Percentiles rank a stretch among this genome's conserved stretches.
Evolutionary conservation across 208 protist genomes (phyloP).

Genomic region (Crithidia brevicula): DNA sequence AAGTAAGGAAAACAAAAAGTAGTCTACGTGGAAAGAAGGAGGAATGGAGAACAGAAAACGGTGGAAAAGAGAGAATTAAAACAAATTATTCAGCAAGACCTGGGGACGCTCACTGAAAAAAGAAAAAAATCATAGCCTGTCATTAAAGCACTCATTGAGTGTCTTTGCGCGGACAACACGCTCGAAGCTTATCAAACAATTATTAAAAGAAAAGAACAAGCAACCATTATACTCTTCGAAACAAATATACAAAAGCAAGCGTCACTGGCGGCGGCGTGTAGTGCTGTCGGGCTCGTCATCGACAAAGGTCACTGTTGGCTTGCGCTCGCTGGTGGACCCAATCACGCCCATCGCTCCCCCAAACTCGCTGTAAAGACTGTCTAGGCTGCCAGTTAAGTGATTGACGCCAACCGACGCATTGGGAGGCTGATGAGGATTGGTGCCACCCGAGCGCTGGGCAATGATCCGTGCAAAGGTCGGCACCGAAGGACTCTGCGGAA

Average conservation of each 20-base stretch:
- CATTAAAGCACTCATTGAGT: too few relatives aligned
- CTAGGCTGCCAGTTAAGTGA: background rate
- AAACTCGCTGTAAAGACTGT: background rate
- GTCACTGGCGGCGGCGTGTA: background rate
- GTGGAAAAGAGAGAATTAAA: background rate
- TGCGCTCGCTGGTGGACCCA: background rate
- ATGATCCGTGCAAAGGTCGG: slow-evolving; percentile 14
- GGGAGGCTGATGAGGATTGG: background rate
- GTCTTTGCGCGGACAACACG: too few relatives aligned
- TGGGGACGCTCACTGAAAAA: background rate
- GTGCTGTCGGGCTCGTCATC: background rate
- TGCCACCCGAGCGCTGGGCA: background rate
- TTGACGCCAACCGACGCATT: background rate
- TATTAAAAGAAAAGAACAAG: background rate
- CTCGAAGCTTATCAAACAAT: too few relatives aligned
- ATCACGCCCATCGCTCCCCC: background rate
- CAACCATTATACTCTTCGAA: background rate
- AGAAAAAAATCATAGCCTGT: too few relatives aligned
- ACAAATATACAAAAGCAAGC: background rate
- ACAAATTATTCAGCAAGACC: background rate
- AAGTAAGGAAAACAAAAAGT: background rate
- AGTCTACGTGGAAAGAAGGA: background rate
- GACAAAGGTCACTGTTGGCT: slow-evolving; percentile 13
- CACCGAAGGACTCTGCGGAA: background rate
- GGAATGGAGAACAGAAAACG: background rate